phyloP scores from a whole-genome alignment of 768 basidiomycete species.

The Steccherinum ochraceum region DNA sequence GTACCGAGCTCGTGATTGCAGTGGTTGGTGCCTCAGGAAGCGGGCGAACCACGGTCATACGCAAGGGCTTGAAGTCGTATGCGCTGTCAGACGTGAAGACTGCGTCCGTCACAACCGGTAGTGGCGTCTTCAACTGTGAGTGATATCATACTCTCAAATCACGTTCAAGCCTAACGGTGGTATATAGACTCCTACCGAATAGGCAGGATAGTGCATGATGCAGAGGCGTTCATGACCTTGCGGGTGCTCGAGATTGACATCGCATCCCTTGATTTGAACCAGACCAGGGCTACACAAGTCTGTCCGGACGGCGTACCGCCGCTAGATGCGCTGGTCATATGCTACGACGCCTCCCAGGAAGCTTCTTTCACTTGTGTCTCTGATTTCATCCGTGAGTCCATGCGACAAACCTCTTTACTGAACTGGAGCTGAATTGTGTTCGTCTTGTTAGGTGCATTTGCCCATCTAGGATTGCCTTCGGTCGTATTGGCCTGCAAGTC shows the following conservation, averaged over 20 bases:
- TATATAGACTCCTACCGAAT: slow-evolving; percentile 36
- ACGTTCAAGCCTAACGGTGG: slow-evolving; percentile 18
- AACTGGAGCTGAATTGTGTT: background rate
- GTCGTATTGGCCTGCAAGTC: slow-evolving; percentile 88
- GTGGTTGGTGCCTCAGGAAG: slow-evolving; percentile 75
- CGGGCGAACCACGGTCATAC: slow-evolving; percentile 82
- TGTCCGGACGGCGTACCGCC: slow-evolving; percentile 53
- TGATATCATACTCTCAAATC: slow-evolving; percentile 7
- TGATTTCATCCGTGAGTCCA: slow-evolving; percentile 61
- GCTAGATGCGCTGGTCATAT: slow-evolving; percentile 77
- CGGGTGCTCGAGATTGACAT: slow-evolving; percentile 27
- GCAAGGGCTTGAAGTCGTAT: slow-evolving; percentile 65
- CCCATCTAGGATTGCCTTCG: slow-evolving; percentile 47
- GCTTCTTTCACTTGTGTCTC: slow-evolving; percentile 63
- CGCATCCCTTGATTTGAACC: slow-evolving; percentile 23
- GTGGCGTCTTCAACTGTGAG: slow-evolving; percentile 20
- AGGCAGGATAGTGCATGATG: slow-evolving; percentile 19
- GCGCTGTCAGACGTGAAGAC: slow-evolving; percentile 31
- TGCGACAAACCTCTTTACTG: background rate
- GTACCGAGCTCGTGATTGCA: slow-evolving; percentile 48
- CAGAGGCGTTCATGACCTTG: slow-evolving; percentile 13
- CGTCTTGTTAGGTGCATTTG: background rate
- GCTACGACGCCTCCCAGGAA: slow-evolving; percentile 68
- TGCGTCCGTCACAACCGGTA: slow-evolving; percentile 11
- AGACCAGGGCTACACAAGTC: slow-evolving; percentile 10